Base-by-base conservation (phyloP, 2,329 filamentous ascomycete species). In the Arthrinium phaeospermum region DNA sequence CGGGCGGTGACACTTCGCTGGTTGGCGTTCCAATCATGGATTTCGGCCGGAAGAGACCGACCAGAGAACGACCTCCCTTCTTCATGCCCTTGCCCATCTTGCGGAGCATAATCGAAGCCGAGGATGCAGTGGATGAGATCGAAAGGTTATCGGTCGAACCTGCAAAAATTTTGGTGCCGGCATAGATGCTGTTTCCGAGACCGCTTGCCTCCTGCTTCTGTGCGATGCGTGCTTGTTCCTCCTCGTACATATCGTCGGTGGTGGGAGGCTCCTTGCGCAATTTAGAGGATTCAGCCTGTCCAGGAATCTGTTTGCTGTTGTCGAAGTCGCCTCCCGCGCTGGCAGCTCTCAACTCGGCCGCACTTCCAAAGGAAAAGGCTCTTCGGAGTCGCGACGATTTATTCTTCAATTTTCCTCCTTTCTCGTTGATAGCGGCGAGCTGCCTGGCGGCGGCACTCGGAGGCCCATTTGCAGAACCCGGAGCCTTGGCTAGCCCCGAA, bases 71-170 rank as follows among this genome's bases (percentile, higher is more conserved):
- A 24, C 93, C 93, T 70, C 94, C 92, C 83, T 96, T 97, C 88
- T 98, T 98, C 91, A 98, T 93, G n/a, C 96, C 95, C 75, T 95
- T 94, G 71, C 96, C 96, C 96, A 99, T 99, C 86, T 99, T 99
- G 70, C 96, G 91, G 76, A 99, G 93, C 94, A 97, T 97, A 77
- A 97, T 91, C 44, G 94, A 97, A 46, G 94, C 94, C 27, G 94
- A 97, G 8, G 94, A 97, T 27, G 94, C 94, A 13, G 94, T 97
- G 4, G 94, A 97, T 1, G 94, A 96, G 75, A 97, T 94, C 19
- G 94, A 97, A 64, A 99, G 84, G 77, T 98, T 98, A 82, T 99
- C 96, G 0, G 94, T 98, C 5, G 96, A 99, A 19, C 94, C 93
- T 22, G 92, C 90, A 80, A 98, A 98, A 75, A 96, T 90, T 75